Evolutionary conservation across 108 stramenopile species (phyloP).

Genomic region (Nitzschia inconspicua): DNA sequence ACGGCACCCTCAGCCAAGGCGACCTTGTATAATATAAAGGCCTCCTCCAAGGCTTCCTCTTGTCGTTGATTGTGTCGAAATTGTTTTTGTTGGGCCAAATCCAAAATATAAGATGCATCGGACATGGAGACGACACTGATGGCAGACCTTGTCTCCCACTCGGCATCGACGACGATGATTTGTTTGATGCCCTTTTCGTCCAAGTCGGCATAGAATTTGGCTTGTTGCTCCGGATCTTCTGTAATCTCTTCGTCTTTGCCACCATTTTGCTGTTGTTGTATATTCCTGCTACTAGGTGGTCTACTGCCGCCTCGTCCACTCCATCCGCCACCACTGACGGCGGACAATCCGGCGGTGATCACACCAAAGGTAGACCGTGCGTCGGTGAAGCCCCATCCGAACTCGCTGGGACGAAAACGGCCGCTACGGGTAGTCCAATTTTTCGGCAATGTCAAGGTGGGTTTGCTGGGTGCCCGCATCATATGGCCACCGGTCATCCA

Average conservation of each 20-base stretch:
- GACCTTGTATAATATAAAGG: conserved; percentile 14
- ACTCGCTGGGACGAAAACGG: neutral
- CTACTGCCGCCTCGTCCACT: neutral
- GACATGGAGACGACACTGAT: conserved; percentile 1
- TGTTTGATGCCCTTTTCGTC: conserved; percentile 2
- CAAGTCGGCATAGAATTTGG: neutral
- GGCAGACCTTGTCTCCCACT: conserved; percentile 8
- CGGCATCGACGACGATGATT: neutral
- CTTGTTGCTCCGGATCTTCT: neutral
- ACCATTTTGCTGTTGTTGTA: too few species aligned
- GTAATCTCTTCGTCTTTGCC: too few species aligned
- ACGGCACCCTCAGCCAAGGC: conserved; percentile 17
- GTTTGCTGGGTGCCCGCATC: too few species aligned
- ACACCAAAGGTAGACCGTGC: neutral
- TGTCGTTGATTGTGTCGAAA: conserved; percentile 5
- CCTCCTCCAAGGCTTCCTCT: conserved; percentile 35
- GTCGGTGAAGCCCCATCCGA: neutral
- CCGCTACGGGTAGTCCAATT: conserved; percentile 7
- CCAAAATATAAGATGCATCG: conserved; percentile 17
- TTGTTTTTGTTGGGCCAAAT: conserved; percentile 24
- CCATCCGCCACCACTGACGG: neutral
- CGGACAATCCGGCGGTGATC: neutral
- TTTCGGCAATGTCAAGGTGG: too few species aligned
- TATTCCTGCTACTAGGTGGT: too few species aligned
- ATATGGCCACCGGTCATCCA: too few species aligned